Conservation (phyloP, 208 protist species). For the Wallacemonas sp. region DNA sequence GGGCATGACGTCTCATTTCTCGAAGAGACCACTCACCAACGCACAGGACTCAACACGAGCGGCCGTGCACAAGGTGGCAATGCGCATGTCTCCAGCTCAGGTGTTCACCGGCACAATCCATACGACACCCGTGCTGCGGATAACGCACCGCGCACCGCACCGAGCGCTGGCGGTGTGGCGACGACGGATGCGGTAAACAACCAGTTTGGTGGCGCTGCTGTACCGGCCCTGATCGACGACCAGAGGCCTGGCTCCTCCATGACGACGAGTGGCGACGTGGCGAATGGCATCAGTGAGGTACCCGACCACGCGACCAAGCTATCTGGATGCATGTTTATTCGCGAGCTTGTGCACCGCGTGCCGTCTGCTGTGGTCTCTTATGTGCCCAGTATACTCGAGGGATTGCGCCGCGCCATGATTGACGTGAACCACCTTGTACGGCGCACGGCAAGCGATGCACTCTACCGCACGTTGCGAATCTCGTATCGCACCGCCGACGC, state of each 20-base stretch:
- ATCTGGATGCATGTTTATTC: conserved; percentile 66
- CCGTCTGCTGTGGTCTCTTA: conserved; percentile 58
- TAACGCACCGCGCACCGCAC: neutral
- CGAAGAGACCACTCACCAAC: conserved; percentile 3
- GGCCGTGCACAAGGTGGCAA: neutral
- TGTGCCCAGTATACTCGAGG: conserved; percentile 53
- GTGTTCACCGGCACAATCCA: conserved; percentile 3
- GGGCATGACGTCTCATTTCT: conserved; percentile 40
- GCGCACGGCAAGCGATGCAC: conserved; percentile 32
- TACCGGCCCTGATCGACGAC: no score
- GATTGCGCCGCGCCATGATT: conserved; percentile 48
- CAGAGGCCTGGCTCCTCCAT: neutral
- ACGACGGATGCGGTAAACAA: no score
- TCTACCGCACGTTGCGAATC: conserved; percentile 56
- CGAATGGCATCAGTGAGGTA: conserved; percentile 7
- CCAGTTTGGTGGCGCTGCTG: no score
- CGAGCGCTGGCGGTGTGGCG: no score
- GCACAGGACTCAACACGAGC: neutral
- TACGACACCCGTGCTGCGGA: neutral
- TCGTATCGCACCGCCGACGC: conserved; percentile 61
- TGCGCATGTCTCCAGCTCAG: neutral
- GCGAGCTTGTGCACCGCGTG: conserved; percentile 64
- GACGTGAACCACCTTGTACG: conserved; percentile 46
- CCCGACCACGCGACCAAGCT: conserved; percentile 48
- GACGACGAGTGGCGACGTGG: neutral